phyloP scores from a whole-genome alignment of 345 rosid genomes.

The Linum lewisii region DNA sequence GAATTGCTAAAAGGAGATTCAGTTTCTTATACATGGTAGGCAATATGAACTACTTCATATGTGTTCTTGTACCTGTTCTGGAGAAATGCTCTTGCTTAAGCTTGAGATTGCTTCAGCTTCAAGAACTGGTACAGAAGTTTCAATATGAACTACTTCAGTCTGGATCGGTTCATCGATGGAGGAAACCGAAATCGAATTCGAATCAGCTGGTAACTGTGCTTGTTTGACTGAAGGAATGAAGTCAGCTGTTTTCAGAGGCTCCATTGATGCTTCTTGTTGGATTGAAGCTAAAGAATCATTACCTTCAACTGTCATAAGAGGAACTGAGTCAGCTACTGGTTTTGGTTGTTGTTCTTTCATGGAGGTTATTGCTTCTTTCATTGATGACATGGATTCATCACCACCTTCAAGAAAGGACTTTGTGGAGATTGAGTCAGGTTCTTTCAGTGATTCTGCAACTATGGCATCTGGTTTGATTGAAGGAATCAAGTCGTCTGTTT shows the following conservation, averaged over 20 bases:
- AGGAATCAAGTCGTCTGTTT: neutral
- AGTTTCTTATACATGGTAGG: too few species aligned
- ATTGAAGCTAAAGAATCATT: conserved; percentile 11
- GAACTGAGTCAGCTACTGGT: neutral
- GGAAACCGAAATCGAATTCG: too few species aligned
- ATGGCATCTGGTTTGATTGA: conserved; percentile 7
- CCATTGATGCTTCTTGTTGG: conserved; percentile 12
- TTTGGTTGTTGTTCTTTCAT: neutral
- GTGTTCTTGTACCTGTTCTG: neutral
- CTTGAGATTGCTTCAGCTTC: neutral
- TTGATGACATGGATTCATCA: neutral
- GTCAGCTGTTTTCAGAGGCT: conserved; percentile 7
- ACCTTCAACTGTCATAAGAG: conserved; percentile 12
- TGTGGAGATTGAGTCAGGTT: neutral
- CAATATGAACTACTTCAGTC: neutral
- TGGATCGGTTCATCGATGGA: neutral
- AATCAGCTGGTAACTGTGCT: neutral
- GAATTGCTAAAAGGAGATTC: too few species aligned
- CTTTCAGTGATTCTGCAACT: neutral
- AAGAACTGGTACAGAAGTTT: neutral
- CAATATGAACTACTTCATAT: too few species aligned
- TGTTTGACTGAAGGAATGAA: conserved; percentile 2
- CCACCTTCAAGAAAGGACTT: neutral
- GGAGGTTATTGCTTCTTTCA: neutral
- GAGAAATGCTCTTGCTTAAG: neutral